These are phyloP conservation scores for Pilasporangium apinafurcum DNA, from an alignment of 352 stramenopile species.

Conservation along the genomic window DNA sequence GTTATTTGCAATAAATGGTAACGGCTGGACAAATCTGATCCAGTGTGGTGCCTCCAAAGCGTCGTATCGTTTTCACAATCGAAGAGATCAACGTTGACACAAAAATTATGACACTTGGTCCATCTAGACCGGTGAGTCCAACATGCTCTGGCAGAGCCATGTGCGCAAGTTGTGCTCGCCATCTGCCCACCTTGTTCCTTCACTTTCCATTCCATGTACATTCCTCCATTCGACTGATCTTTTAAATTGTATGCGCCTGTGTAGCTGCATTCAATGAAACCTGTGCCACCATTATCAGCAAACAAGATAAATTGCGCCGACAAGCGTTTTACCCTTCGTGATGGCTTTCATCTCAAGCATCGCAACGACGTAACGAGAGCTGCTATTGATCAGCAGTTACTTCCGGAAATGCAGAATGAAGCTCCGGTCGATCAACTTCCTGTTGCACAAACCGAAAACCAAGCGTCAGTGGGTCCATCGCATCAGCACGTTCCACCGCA, in stretches of 20 bases:
- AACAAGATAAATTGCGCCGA: background rate
- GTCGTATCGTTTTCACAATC: too few relatives aligned
- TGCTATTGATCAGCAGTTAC: conserved; percentile 33
- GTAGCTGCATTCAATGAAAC: background rate
- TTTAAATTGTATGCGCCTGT: background rate
- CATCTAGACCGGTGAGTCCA: too few relatives aligned
- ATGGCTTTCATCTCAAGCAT: conserved; percentile 65
- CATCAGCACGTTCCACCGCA: background rate
- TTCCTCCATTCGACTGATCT: too few relatives aligned
- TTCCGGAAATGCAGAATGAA: background rate
- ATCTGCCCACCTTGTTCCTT: too few relatives aligned
- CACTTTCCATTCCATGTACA: too few relatives aligned
- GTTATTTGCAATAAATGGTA: too few relatives aligned
- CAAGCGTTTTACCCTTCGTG: conserved; percentile 58
- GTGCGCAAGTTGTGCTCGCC: too few relatives aligned
- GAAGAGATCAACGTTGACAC: too few relatives aligned
- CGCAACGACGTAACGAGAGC: conserved; percentile 39
- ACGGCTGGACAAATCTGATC: too few relatives aligned
- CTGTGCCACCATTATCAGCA: background rate
- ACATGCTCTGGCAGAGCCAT: too few relatives aligned
- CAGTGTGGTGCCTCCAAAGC: too few relatives aligned
- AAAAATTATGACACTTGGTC: too few relatives aligned
- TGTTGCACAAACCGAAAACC: background rate
- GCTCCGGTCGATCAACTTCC: background rate
- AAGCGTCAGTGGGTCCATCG: background rate